Base-by-base conservation (phyloP, 192 early-diverging fungal genomes). In the Gaertneriomyces sp. region DNA sequence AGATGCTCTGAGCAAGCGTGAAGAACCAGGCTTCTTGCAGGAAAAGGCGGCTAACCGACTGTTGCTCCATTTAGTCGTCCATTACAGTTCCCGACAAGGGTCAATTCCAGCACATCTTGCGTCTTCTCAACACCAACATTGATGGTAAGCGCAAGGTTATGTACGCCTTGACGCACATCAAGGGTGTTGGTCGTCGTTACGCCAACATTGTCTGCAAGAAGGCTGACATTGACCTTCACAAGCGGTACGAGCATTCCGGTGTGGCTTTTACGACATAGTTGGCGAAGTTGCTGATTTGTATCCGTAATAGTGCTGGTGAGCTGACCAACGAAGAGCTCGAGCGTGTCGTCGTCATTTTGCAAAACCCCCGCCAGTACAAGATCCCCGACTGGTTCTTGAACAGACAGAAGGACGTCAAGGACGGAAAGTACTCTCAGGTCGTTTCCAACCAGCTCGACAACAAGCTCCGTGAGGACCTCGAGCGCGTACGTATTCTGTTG, bases 301-400 rank as follows among this genome's bases (percentile, higher is more conserved):
- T 17, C 17, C 10, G 47, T n/a, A 44, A 20, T 73, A 90, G 93
- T 82, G 96, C 96, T 73, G 96, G 96, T 86, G 94, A 98, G 84
- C 86, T 96, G 67, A 85, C 89, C 81, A 90, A 88, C 80, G 96
- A 96, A 77, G 96, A 98, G 86, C 90, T 96, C 61, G 96, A 96
- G 85, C 92, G 96, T 73, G 80, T 98, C 57, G 93, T 98, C 62
- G 93, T 89, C 76, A 98, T 98, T 79, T 87, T 98, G 81, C 96
- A 98, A 82, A 95, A 97, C 91, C 96, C 96, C 60, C 89, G 90
- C 73, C 93, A 98, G 83, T 98, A 94, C 89, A 95, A 96, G 88
- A 95, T 98, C 84, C 96, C 96, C 64, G 83, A 91, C 82, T 98
- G 96, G 96, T 98, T 96, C 91, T 88, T 98, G 62, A 98, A 98